Base-by-base conservation (phyloP, 495 filamentous ascomycete species). In the Immersiella caudata region DNA sequence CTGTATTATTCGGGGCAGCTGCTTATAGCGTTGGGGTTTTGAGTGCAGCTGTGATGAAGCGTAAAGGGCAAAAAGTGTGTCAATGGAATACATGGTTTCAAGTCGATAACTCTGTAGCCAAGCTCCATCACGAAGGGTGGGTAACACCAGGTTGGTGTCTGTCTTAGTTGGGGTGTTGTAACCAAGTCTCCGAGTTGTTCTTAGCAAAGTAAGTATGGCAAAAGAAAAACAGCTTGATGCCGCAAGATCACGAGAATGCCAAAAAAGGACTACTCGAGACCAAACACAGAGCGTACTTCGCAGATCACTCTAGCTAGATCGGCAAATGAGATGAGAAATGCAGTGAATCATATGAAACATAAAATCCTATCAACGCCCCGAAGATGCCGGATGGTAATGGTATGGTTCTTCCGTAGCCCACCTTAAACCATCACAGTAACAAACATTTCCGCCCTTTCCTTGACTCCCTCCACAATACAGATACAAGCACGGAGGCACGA, bases 1-100 rank as follows among this genome's bases (percentile, higher is more conserved):
- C 21, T 75, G 25, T 76, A 76, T 56, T 76, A 74, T 59, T 55
- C n/a, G 20, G 74, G 73, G 1, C 74, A 76, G 68, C n/a, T 70
- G n/a, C 52, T 75, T 36, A 76, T 76, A 55, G 56, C 71, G 1
- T n/a, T 73, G 51, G 73, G 70, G 0, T 62, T 64, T 22, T 64
- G n/a, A 64, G 9, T 33, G 29, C 3, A 33, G 3, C 8, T 20
- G 25, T 40, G 16, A 9, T 0, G 56, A 18, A 27, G 21, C n/a
- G 6, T n/a, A n/a, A n/a, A n/a, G n/a, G n/a, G n/a, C n/a, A n/a
- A n/a, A n/a, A n/a, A n/a, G 6, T 36, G 33, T 36, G 33, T 36
- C 5, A 36, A 12, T 36, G 33, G 6, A 36, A 36, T 12, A 36
- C n/a, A n/a, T n/a, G n/a, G n/a, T n/a, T n/a, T n/a, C n/a, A n/a